Conservation (phyloP, 129 eudicot species). For the Chrysanthemum seticuspe region DNA sequence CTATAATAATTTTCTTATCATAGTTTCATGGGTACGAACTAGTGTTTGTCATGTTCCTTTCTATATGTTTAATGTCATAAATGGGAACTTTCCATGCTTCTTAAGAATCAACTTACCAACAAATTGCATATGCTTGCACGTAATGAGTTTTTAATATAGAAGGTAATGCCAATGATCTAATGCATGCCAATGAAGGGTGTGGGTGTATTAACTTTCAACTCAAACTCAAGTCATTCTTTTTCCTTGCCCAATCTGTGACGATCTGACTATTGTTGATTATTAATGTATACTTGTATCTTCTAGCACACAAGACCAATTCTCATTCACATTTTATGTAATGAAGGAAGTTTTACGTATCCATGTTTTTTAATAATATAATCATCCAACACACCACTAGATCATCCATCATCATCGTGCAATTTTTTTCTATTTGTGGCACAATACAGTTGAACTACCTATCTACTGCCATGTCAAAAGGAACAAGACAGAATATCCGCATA, state of each 20-base stretch:
- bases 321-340: background rate
- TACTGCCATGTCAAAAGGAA: conserved; percentile 8
- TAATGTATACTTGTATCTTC: background rate
- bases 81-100: background rate
- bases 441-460: conserved; percentile 22
- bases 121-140: background rate
- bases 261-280: background rate
- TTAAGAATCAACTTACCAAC: background rate
- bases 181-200: background rate
- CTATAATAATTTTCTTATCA: no score
- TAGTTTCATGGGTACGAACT: no score
- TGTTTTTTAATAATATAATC: background rate
- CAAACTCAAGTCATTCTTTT: background rate
- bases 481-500: background rate
- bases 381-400: background rate
- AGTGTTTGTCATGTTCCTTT: background rate
- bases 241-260: background rate
- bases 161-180: background rate
- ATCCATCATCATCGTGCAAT: background rate
- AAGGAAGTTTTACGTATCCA: background rate
- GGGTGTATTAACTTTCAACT: background rate
- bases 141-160: background rate
- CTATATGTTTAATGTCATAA: background rate
- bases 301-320: background rate
- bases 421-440: background rate